Base-by-base conservation (phyloP, 108 stramenopile species). In the Nitzschia putrida region DNA sequence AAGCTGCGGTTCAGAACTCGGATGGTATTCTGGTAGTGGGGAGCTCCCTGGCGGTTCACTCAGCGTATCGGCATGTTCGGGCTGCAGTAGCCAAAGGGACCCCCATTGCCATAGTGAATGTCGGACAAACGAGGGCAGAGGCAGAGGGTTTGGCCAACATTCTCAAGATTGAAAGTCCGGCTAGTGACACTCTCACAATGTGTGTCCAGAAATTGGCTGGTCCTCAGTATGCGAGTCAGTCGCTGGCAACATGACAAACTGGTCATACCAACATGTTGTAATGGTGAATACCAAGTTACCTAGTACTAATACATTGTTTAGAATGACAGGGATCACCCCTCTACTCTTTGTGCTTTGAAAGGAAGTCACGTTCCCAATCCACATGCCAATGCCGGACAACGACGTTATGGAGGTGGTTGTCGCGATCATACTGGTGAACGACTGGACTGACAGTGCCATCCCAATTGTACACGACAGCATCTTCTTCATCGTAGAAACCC, bases 61-160 rank as follows among this genome's bases (percentile, higher is more conserved):
- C 90, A 0, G 91, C 93, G 26, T 96, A 73, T 84, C 89, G 95
- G 29, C 83, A 95, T 34, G 93, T 86, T 22, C 79, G 82, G 47
- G 67, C 80, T 7, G 95, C 91, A 2, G 34, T 57, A 23, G 41
- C 78, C 40, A 64, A 64, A 21, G 95, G 85, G 25, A 85, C 72
- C 23, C 74, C 85, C 0, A 66, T 96, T 21, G 91, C 88, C 22
- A 86, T 98, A 37, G 60, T 98, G 16, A 98, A 96, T 77, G 91
- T 95, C 1, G 97, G 97, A 39, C 79, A 83, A 50, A 98, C 97
- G 47, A 81, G 97, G 4, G 87, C 85, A 25, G 97, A 97, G 61
- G 68, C 52, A 49, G 83, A 92, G 44, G 81, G 81, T 0, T 68
- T 87, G 69, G 54, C 58, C 11, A 71, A 68, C 54, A 43, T 85